These are phyloP conservation scores for Penicillium diatomitis DNA, from an alignment of 495 filamentous ascomycete species.

Conservation along the genomic window DNA sequence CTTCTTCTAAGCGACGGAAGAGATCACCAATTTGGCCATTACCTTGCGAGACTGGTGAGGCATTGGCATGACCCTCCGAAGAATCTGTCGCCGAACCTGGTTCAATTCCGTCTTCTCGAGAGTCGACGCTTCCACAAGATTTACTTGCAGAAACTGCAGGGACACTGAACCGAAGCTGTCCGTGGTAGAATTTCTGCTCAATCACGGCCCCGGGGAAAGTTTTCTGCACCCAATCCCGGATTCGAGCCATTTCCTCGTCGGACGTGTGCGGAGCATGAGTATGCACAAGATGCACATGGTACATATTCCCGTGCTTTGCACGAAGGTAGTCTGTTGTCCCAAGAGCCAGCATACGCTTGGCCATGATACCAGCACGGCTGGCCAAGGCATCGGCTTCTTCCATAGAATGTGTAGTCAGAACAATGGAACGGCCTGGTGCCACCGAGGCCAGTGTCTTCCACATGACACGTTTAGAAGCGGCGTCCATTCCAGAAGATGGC, in stretches of 20 bases:
- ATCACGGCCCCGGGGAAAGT: slow-evolving; percentile 50
- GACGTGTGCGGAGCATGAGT: slow-evolving; percentile 59
- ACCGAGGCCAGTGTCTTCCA: slow-evolving; percentile 36
- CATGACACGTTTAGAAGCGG: slow-evolving; percentile 40
- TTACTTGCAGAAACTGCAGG: slow-evolving; percentile 25
- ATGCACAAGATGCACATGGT: slow-evolving; percentile 53
- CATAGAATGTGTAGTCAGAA: slow-evolving; percentile 39
- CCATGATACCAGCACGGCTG: slow-evolving; percentile 34
- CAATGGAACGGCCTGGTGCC: slow-evolving; percentile 25
- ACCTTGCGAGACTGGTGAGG: background rate
- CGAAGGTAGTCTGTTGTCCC: slow-evolving; percentile 30
- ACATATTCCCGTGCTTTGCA: slow-evolving; percentile 28
- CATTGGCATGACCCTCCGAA: background rate
- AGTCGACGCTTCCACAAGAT: background rate
- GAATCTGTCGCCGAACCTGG: background rate
- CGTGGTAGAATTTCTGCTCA: slow-evolving; percentile 70
- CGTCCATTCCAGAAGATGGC: slow-evolving; percentile 41
- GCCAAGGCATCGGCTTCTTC: slow-evolving; percentile 40
- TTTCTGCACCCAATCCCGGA: slow-evolving; percentile 51
- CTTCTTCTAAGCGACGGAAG: slow-evolving; percentile 61
- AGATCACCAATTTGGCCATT: slow-evolving; percentile 46
- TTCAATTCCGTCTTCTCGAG: background rate
- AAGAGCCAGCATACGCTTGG: slow-evolving; percentile 32
- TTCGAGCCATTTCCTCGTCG: slow-evolving; percentile 50
- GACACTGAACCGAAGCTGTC: slow-evolving; percentile 71